phyloP scores from a whole-genome alignment of 2,329 filamentous ascomycete species.

The Cladophialophora yegresii region DNA sequence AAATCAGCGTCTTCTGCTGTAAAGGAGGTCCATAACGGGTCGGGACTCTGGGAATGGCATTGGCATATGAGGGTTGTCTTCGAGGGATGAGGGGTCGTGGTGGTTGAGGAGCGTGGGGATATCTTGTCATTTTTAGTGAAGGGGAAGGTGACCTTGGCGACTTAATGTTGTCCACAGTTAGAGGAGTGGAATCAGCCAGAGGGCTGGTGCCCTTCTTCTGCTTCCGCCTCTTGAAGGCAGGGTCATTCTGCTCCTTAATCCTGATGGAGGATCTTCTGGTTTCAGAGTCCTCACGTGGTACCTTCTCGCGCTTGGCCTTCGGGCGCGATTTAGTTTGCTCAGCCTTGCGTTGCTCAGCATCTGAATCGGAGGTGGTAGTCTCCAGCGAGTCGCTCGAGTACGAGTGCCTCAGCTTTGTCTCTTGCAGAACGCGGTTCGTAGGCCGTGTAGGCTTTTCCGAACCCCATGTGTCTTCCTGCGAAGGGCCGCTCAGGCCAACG shows the following conservation, averaged over 20 bases:
- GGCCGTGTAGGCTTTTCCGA: conserved; percentile 30
- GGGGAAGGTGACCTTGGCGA: conserved; percentile 84
- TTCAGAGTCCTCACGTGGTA: conserved; percentile 24
- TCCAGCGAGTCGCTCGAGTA: conserved; percentile 36
- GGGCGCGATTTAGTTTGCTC: conserved; percentile 7
- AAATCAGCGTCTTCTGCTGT: conserved; percentile 86
- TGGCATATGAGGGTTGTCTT: conserved; percentile 84
- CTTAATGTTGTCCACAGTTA: conserved; percentile 79
- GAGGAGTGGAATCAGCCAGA: conserved; percentile 49
- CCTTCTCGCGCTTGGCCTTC: conserved; percentile 25
- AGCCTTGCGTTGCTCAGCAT: conserved; percentile 29
- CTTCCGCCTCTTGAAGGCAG: conserved; percentile 58
- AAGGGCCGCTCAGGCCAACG: conserved; percentile 27
- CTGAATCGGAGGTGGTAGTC: conserved; percentile 31
- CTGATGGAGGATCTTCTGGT: conserved; percentile 34
- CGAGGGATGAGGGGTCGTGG: conserved; percentile 86
- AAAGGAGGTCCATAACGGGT: conserved; percentile 39
- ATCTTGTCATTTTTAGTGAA: conserved; percentile 72
- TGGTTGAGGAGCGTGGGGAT: conserved; percentile 84
- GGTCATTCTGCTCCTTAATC: conserved; percentile 36
- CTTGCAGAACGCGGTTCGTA: conserved; percentile 23
- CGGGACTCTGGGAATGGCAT: conserved; percentile 53
- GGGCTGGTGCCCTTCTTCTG: conserved; percentile 43
- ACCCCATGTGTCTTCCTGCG: conserved; percentile 16
- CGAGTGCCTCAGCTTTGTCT: conserved; percentile 33